phyloP scores from a whole-genome alignment of 306 rosid species.

The Vicia sativa region DNA sequence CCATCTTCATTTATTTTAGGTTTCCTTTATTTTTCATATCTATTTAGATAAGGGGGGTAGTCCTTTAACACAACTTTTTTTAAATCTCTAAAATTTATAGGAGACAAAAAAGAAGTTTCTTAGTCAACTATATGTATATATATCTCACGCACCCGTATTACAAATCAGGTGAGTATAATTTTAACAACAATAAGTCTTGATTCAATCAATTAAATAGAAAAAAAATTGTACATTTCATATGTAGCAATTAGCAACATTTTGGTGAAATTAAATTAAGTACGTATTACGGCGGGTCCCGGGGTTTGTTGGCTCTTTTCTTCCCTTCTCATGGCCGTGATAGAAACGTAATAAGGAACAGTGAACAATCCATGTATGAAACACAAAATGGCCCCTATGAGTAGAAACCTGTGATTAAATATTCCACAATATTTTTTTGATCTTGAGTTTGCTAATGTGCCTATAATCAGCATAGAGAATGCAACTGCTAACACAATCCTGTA shows the following conservation, averaged over 20 bases:
- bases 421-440: conserved; percentile 62
- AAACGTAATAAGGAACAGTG: conserved; percentile 64
- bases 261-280: background rate
- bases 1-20: no score
- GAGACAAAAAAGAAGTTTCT: no score
- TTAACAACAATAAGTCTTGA: background rate
- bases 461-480: conserved; percentile 61
- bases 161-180: no score
- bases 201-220: conserved; percentile 11
- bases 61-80: no score
- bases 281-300: background rate
- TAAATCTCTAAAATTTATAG: no score
- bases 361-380: conserved; percentile 78
- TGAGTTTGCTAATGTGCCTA: conserved; percentile 64
- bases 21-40: no score
- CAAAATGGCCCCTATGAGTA: conserved; percentile 71
- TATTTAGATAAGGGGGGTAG: no score
- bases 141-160: no score
- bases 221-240: conserved; percentile 18
- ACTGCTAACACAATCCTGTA: conserved; percentile 60
- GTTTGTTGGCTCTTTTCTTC: conserved; percentile 39
- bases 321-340: conserved; percentile 51
- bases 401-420: conserved; percentile 48
- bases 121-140: no score
- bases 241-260: conserved; percentile 2